phyloP scores from a whole-genome alignment of 768 basidiomycete genomes.

The Macrolepiota dolichaula region DNA sequence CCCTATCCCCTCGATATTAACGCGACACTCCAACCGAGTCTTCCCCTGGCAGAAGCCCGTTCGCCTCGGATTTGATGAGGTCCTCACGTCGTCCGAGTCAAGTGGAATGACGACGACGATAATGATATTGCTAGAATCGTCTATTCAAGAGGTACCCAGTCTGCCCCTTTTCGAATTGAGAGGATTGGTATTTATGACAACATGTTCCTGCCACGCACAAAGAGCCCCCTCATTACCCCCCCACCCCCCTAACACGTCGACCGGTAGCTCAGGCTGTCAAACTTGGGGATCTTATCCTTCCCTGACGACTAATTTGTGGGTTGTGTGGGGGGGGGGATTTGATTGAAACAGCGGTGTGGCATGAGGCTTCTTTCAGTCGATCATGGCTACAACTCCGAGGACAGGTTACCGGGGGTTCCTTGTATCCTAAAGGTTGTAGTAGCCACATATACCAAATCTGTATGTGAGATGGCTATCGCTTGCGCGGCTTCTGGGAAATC shows the following conservation, averaged over 20 bases:
- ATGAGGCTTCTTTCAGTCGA: neutral
- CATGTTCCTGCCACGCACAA: neutral
- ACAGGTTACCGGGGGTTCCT: neutral
- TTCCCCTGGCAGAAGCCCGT: too few species aligned
- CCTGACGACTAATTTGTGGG: constrained; percentile 1
- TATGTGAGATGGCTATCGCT: neutral
- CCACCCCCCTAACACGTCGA: neutral
- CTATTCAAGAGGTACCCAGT: too few species aligned
- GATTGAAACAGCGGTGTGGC: neutral
- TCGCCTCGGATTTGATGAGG: too few species aligned
- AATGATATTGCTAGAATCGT: too few species aligned
- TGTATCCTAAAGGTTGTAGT: neutral
- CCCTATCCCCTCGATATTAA: too few species aligned
- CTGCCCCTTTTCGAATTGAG: neutral
- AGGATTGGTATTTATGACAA: constrained; percentile 3
- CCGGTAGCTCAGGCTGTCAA: neutral
- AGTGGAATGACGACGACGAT: too few species aligned
- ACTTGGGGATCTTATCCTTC: neutral
- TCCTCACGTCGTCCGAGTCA: too few species aligned
- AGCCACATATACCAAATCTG: neutral
- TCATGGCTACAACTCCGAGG: constrained; percentile 7
- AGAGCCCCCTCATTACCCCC: too few species aligned
- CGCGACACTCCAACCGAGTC: too few species aligned
- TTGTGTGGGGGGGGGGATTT: neutral
- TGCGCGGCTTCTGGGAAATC: neutral